Evolutionary conservation across 306 rosid genomes (phyloP).

Genomic region (Luffa acutangula): DNA sequence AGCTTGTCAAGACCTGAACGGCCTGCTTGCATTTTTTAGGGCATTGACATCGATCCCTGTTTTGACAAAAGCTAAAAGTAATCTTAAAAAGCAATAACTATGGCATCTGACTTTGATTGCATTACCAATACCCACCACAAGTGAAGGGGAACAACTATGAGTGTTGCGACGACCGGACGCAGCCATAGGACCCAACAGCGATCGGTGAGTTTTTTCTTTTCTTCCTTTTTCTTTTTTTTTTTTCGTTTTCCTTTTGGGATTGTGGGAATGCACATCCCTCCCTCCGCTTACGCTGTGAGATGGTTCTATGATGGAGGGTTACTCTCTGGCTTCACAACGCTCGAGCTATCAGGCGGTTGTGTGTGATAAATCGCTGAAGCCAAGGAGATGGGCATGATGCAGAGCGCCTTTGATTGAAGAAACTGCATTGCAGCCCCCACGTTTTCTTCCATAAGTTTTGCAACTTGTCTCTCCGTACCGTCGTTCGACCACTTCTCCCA

Average conservation of each 20-base stretch:
- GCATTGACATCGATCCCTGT: constrained; percentile 58
- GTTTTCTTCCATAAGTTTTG: constrained; percentile 93
- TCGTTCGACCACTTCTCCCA: constrained; percentile 97
- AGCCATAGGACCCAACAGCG: constrained; percentile 33
- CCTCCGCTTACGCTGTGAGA: constrained; percentile 9
- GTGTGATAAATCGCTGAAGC: constrained; percentile 91
- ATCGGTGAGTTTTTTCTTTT: constrained; percentile 14
- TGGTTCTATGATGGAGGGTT: constrained; percentile 61
- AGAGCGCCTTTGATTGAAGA: constrained; percentile 88
- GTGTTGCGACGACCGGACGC: constrained; percentile 34
- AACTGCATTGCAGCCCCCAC: constrained; percentile 95
- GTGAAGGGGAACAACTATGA: constrained; percentile 33
- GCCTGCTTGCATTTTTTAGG: constrained; percentile 32
- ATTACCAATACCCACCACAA: constrained; percentile 24
- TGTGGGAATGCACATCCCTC: constrained; percentile 13
- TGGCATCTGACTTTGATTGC: constrained; percentile 95
- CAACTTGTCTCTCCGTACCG: constrained; percentile 81
- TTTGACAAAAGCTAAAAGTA: constrained; percentile 49
- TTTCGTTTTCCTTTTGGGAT: constrained; percentile 4
- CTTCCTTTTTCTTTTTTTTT: background rate
- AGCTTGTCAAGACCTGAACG: constrained; percentile 41
- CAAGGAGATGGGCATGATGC: constrained; percentile 89
- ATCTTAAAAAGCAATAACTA: constrained; percentile 30
- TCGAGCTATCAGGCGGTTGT: constrained; percentile 70
- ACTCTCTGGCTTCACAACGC: constrained; percentile 64